A percentile compares a stretch with the other conserved stretches of the same genome.
These are phyloP conservation scores for Aspergillus sparsus DNA, from an alignment of 495 filamentous ascomycete species.

Conservation along the genomic window DNA sequence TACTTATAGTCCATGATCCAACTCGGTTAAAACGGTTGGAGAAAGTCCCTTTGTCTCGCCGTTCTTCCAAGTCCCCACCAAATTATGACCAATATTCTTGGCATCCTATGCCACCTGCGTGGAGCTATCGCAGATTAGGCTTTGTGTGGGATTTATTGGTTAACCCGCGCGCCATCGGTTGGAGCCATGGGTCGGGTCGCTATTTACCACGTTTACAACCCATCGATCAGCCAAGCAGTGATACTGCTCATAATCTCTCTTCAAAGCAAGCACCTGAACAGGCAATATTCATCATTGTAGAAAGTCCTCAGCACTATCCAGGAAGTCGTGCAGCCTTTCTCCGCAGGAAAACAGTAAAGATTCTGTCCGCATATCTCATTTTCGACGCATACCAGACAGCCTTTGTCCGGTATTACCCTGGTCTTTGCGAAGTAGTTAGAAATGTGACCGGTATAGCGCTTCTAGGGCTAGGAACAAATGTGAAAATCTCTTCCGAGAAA, in stretches of 20 bases:
- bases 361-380: conserved; percentile 14
- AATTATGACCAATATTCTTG: conserved; percentile 16
- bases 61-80: not conserved
- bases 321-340: conserved; percentile 3
- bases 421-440: conserved; percentile 13
- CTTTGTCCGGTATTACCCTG: conserved; percentile 13
- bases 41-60: conserved; percentile 5
- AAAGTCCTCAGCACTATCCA: not conserved
- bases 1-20: conserved; percentile 20
- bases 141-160: conserved; percentile 19
- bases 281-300: conserved; percentile 2
- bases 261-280: not conserved
- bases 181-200: conserved; percentile 21
- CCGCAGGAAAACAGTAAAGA: not conserved
- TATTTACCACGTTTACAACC: conserved; percentile 16
- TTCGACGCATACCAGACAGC: conserved; percentile 20
- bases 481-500: not conserved
- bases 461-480: not conserved
- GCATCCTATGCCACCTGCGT: conserved; percentile 15
- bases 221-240: not conserved
- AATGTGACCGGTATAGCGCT: not conserved
- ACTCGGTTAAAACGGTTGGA: conserved; percentile 14
- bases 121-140: conserved; percentile 13
- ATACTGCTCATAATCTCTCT: not conserved
- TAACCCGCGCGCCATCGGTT: conserved; percentile 26